Evolutionary conservation across 108 stramenopile genomes (phyloP).

Genomic region (Aureococcus anophagefferens): DNA sequence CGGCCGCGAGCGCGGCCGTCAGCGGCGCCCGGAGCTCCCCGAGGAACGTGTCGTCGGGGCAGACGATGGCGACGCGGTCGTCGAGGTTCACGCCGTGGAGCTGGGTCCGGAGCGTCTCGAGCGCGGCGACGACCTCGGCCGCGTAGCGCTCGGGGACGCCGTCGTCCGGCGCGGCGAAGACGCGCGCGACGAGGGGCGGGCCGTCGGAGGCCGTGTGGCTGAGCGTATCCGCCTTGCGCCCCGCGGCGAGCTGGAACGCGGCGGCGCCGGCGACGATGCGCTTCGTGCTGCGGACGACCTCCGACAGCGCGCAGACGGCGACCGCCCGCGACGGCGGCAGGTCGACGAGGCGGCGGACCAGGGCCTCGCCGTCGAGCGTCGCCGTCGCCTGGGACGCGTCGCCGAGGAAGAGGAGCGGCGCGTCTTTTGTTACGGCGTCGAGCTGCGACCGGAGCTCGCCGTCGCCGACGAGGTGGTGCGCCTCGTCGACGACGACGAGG

Average conservation of each 20-base stretch:
- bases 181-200: not conserved
- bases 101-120: not conserved
- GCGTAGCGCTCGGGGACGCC: not conserved
- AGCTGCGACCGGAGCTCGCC: not conserved
- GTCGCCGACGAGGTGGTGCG: conserved; percentile 1
- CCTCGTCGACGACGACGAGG: not conserved
- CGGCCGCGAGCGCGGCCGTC: not conserved
- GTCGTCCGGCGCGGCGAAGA: not conserved
- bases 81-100: not conserved
- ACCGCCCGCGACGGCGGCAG: not conserved
- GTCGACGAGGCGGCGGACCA: not conserved
- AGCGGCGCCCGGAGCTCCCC: not conserved
- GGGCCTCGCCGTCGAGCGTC: not conserved
- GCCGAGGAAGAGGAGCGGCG: not conserved
- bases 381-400: not conserved
- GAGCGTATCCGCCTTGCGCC: not conserved
- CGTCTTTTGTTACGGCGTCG: not conserved
- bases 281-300: not conserved
- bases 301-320: not conserved
- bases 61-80: not conserved
- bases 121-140: not conserved
- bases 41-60: not conserved
- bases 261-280: not conserved
- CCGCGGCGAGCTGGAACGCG: not conserved
- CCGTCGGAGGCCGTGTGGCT: not conserved